Percentiles rank a stretch among this genome's conserved stretches.
phyloP scores from a whole-genome alignment of 768 basidiomycete genomes.

The Phylloporus arenicola region DNA sequence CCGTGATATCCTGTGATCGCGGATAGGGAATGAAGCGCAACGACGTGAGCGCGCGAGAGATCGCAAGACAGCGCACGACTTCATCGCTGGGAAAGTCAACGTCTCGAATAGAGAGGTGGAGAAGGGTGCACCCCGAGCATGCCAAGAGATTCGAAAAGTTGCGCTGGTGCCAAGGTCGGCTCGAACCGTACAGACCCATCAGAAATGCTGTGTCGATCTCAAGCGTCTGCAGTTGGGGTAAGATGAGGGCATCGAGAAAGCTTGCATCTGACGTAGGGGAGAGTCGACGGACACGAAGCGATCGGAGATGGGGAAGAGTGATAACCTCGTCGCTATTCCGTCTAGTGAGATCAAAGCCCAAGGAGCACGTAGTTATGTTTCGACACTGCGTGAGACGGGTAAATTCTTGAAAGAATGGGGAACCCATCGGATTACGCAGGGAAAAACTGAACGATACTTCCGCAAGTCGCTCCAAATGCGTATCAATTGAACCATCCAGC shows the following conservation, averaged over 20 bases:
- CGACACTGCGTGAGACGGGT: conserved; percentile 5
- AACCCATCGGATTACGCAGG: neutral
- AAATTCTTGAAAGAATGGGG: neutral
- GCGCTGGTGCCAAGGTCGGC: neutral
- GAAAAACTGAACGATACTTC: conserved; percentile 11
- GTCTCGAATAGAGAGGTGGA: conserved; percentile 8
- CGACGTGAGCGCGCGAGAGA: conserved; percentile 7
- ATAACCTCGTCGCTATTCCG: neutral
- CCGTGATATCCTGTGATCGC: conserved; percentile 7
- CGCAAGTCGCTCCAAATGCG: conserved; percentile 10
- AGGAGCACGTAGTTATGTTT: conserved; percentile 15
- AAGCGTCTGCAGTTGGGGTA: conserved; percentile 15
- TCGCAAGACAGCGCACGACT: conserved; percentile 15
- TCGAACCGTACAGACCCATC: neutral
- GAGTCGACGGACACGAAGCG: conserved; percentile 15
- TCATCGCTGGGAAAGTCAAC: conserved; percentile 12
- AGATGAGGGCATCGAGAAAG: conserved; percentile 5
- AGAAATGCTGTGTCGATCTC: conserved; percentile 9
- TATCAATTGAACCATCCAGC: neutral
- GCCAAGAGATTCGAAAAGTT: conserved; percentile 12
- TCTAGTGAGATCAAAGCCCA: conserved; percentile 1
- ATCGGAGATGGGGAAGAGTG: conserved; percentile 7
- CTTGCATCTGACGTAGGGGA: neutral
- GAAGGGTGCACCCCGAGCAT: conserved; percentile 15
- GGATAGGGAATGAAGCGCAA: conserved; percentile 11